A percentile compares a stretch with the other conserved stretches of the same genome.
phyloP scores from a whole-genome alignment of 2,329 filamentous ascomycete genomes.

The Leptoxyphium fumago region DNA sequence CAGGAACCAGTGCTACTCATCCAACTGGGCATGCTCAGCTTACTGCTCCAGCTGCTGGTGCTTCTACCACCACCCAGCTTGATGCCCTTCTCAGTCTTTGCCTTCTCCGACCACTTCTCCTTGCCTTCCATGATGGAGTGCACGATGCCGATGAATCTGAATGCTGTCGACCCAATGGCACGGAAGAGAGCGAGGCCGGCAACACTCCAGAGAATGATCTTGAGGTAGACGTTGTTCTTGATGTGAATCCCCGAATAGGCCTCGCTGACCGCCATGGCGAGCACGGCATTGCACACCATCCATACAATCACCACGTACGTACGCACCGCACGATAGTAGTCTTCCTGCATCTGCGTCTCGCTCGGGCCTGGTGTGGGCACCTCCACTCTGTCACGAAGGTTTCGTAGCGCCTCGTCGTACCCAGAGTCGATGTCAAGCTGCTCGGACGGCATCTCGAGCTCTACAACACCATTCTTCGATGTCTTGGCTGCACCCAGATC shows the following conservation, averaged over 20 bases:
- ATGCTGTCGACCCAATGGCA: slow-evolving; percentile 66
- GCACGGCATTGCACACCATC: slow-evolving; percentile 82
- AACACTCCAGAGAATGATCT: slow-evolving; percentile 86
- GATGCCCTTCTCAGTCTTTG: slow-evolving; percentile 12
- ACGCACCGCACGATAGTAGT: slow-evolving; percentile 93
- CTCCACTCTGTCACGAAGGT: slow-evolving; percentile 83
- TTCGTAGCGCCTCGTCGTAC: slow-evolving; percentile 92
- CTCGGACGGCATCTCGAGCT: slow-evolving; percentile 94
- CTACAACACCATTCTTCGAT: slow-evolving; percentile 60
- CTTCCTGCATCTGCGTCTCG: slow-evolving; percentile 82
- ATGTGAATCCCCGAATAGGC: slow-evolving; percentile 60
- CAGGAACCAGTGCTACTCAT: slow-evolving; percentile 21
- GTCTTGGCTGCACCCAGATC: slow-evolving; percentile 79
- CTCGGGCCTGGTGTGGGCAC: slow-evolving; percentile 48
- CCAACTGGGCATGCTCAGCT: slow-evolving; percentile 23
- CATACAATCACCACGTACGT: slow-evolving; percentile 96
- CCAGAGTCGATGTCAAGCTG: slow-evolving; percentile 96
- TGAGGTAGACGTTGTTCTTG: slow-evolving; percentile 75
- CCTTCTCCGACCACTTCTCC: slow-evolving; percentile 9
- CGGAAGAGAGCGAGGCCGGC: slow-evolving; percentile 77
- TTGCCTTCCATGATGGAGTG: slow-evolving; percentile 75
- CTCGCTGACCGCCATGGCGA: slow-evolving; percentile 87
- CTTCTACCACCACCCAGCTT: slow-evolving; percentile 17
- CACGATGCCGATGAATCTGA: slow-evolving; percentile 68
- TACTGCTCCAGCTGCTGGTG: slow-evolving; percentile 21